Base-by-base conservation (phyloP, 1,284 basidiomycete species). In the Lignosus rhinocerotis region DNA sequence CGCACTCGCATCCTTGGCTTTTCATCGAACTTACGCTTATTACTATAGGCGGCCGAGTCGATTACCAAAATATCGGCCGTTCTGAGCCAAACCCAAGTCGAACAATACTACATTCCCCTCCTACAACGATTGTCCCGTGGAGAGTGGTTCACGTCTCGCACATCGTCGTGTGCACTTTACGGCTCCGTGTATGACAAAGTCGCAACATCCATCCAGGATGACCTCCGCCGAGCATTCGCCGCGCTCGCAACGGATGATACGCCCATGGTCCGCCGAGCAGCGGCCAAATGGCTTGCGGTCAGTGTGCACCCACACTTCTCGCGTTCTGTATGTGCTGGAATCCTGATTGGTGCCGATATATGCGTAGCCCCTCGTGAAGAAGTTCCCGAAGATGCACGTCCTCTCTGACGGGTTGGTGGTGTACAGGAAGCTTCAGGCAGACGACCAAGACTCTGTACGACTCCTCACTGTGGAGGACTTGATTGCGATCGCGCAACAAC, bases 141-240 rank as follows among this genome's bases (percentile, higher is more conserved):
- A 59, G 97, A 99, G 76, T 99, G 97, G 97, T 99, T 99, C 79
- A 99, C 97, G n/a, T 96, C 95, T 34, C 86, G 96, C 63, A 97
- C 95, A 44, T 98, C 96, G 43, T 93, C 97, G 45, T 95, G 95
- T 59, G 93, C 96, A 3, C 83, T 99, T 33, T 99, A 95, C 72
- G 87, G 94, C 10, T 88, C 95, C n/a, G 92, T 94, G 25, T 99
- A 99, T 73, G 79, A 87, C 34, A 87, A 86, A 68, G 92, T 93
- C 12, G 83, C 88, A 1, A 74, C 87, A 16, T 70, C 80, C 44
- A 81, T 90, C 55, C 94, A 98, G 74, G 93, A 94, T 58, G 96
- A 98, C 55, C 79, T 99, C 69, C 86, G 96, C 65, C 92, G 90
- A 73, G 86, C 91, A 60, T 99, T 93, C 69, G 82, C 87, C 14